Base-by-base conservation (phyloP, 352 stramenopile species). In the Pythium dissotocum region DNA sequence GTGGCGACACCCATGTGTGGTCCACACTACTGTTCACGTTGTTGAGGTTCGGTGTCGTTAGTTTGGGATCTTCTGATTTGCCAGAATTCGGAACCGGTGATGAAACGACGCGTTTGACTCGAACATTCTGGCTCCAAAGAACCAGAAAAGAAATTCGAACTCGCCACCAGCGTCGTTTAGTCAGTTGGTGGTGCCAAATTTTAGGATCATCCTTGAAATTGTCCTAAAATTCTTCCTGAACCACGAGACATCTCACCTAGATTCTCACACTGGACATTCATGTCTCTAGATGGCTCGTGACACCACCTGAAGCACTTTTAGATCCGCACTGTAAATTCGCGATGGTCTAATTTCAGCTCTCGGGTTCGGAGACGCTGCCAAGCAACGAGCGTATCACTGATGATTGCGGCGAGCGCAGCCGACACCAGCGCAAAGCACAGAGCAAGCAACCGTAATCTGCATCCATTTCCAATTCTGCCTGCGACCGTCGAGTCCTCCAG, bases 211-310 rank as follows among this genome's bases (percentile, higher is more conserved):
- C 10, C 38, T 44, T 2, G 28, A 30, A 4, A 30, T 30, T 4
- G 4, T 30, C 28, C 28, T 30, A 30, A 30, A 30, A 30, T 30
- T 30, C 28, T 30, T 30, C 28, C 28, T 30, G 28, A 30, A 30
- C 28, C 28, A 30, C 28, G 28, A 30, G 38, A 44, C 38, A 10
- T 44, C 38, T 30, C 9, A 44, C 18, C 10, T 18, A 44, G 38
- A 54, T 7, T 33, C 48, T 14, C 10, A 33, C 21, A 54, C 48
- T 7, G 48, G 48, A 33, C n/a, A 30, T 54, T 54, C 48, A 54
- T 54, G 48, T 54, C 48, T 54, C 48, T 54, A 54, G 24, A 33
- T 54, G n/a, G 44, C 48, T 30, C 24, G 21, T 33, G 48, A 7
- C 21, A 33, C 48, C 48, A 54, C 10, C 48, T 7, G 16, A 14